Percentiles rank a stretch among this genome's conserved stretches.
These are phyloP conservation scores for Tolypocladium inflatum DNA, from an alignment of 2,329 filamentous ascomycete genomes.

Conservation along the genomic window DNA sequence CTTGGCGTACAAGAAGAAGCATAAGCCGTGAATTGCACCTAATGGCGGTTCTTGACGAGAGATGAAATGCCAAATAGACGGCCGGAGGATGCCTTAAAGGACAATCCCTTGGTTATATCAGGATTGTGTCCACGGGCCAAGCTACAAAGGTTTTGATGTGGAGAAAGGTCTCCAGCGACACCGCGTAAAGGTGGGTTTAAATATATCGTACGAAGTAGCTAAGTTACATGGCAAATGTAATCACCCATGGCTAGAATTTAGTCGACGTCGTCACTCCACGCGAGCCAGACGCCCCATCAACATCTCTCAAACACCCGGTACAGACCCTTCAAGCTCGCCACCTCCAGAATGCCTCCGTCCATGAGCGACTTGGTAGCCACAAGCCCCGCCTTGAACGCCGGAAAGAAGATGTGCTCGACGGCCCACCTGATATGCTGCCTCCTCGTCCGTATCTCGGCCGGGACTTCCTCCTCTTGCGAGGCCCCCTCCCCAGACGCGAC, in stretches of 20 bases:
- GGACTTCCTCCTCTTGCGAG: slow-evolving; percentile 26
- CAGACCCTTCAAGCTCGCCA: slow-evolving; percentile 84
- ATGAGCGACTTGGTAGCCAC: slow-evolving; percentile 74
- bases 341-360: slow-evolving; percentile 66
- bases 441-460: slow-evolving; percentile 45
- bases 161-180: neutral
- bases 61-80: neutral
- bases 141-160: neutral
- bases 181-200: neutral
- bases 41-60: neutral
- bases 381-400: slow-evolving; percentile 73
- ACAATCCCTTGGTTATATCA: neutral
- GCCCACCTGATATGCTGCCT: slow-evolving; percentile 62
- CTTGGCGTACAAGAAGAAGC: slow-evolving; percentile 55
- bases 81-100: neutral
- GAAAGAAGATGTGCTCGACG: slow-evolving; percentile 82
- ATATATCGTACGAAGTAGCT: neutral
- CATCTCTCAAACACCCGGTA: slow-evolving; percentile 95
- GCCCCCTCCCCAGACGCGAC: slow-evolving; percentile 26
- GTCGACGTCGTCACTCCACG: neutral
- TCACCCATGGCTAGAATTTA: neutral
- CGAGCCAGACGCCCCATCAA: slow-evolving; percentile 29
- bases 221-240: neutral
- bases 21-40: slow-evolving; percentile 22
- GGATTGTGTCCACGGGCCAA: neutral